Evolutionary conservation across 2,329 filamentous ascomycete genomes (phyloP), one percentile per base, ranked within the genome.

Genomic region (Aspergillus ochraceus): DNA sequence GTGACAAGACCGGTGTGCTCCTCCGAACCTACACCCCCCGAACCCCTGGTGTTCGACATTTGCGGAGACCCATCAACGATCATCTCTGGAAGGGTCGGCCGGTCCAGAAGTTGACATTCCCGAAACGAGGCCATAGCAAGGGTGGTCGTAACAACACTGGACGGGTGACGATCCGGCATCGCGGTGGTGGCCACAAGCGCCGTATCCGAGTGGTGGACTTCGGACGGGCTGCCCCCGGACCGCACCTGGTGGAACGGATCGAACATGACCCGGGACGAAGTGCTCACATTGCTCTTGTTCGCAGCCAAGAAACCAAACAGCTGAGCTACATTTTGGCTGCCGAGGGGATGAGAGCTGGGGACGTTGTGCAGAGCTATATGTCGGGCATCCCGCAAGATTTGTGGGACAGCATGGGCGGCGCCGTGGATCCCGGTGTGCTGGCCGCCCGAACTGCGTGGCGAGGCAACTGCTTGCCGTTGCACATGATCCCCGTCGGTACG

Each of bases 401-500:
- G 58, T 84, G 97, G 70, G 88, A 90, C 54, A 92, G 88, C 73
- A 98, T 99, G 93, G 95, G 95, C 62, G 94, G 95, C 68, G 81
- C 89, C 47, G 85, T 97, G 54, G 95, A 99, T 83, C 92, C 94
- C 11, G 96, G 96, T 89, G 91, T 99, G 75, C 80, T 99, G 63
- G 95, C 96, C 8, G 91, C 95, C 30, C 95, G 91, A 80, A 99
- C 96, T 24, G 93, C 92, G 1, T 93, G 93, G 81, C 86, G 92
- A 71, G 95, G 95, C 57, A 99, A 99, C 77, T 99, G 95, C 74
- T 79, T 99, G 67, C 95, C 95, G 14, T 82, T 99, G 74, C 91
- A 96, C 78, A 95, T 99, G 88, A 90, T 99, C 61, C 96, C 95
- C 1, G 85, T 97, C 45, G 94, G 95, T n/a, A 97, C 92, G 2